Evolutionary conservation across 345 rosid species (phyloP).

Genomic region (Garcia nutans): DNA sequence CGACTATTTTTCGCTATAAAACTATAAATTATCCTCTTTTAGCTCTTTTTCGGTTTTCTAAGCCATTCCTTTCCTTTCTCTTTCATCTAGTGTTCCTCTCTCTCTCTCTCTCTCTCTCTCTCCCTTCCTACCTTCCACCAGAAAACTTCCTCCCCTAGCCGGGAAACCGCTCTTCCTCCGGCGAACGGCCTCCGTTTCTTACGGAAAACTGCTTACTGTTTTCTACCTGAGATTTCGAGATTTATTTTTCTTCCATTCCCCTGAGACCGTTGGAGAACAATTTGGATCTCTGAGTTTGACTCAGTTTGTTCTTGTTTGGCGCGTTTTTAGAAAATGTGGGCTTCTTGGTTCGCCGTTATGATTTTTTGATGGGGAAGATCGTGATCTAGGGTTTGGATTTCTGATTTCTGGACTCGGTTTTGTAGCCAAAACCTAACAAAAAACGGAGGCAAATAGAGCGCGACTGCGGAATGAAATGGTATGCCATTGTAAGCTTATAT

Average conservation of each 20-base stretch:
- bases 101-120: slow-evolving; percentile 30
- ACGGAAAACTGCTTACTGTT: slow-evolving; percentile 11
- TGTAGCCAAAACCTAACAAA: slow-evolving; percentile 16
- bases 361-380: slow-evolving; percentile 37
- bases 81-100: slow-evolving; percentile 32
- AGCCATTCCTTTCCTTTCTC: slow-evolving; percentile 34
- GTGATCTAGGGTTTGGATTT: slow-evolving; percentile 73
- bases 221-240: not conserved
- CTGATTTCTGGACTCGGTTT: slow-evolving; percentile 11
- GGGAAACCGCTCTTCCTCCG: slow-evolving; percentile 42
- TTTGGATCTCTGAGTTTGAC: slow-evolving; percentile 67
- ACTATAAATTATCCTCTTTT: slow-evolving; percentile 53
- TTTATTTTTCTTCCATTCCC: slow-evolving; percentile 6
- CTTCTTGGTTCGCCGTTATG: slow-evolving; percentile 33
- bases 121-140: slow-evolving; percentile 41
- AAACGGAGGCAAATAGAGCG: slow-evolving; percentile 60
- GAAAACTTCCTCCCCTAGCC: slow-evolving; percentile 36
- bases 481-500: slow-evolving; percentile 19
- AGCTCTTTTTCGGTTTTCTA: slow-evolving; percentile 60
- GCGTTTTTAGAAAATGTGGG: slow-evolving; percentile 73
- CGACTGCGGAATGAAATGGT: slow-evolving; percentile 90
- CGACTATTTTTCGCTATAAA: slow-evolving; percentile 48
- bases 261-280: slow-evolving; percentile 30
- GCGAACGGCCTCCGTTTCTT: slow-evolving; percentile 12
- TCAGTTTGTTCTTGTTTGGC: slow-evolving; percentile 33